Percentiles rank a stretch among this genome's conserved stretches.
Conservation (phyloP, 2,329 filamentous ascomycete species). For the Microcera coccophila region DNA sequence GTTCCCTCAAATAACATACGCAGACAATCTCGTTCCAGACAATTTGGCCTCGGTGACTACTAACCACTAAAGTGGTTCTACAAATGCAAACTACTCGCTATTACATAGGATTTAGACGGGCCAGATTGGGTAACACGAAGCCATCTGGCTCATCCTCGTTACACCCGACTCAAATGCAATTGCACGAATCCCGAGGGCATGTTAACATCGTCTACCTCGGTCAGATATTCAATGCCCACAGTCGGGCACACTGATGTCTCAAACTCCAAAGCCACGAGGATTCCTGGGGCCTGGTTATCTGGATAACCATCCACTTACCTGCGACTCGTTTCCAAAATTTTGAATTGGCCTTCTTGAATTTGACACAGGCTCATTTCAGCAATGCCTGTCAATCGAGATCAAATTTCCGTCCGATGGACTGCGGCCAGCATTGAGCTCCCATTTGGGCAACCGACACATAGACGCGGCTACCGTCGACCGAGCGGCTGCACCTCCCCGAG, state of each 20-base stretch:
- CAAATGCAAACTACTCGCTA: too few relatives aligned
- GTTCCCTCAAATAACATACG: constrained; percentile 11
- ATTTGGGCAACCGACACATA: constrained; percentile 17
- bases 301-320: constrained; percentile 14
- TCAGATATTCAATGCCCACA: background rate
- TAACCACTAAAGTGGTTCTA: too few relatives aligned
- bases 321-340: constrained; percentile 14
- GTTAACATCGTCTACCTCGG: constrained; percentile 3
- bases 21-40: constrained; percentile 11
- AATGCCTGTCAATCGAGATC: constrained; percentile 1
- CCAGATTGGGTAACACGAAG: too few relatives aligned
- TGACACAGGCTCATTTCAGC: constrained; percentile 15
- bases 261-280: background rate
- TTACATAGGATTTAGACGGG: too few relatives aligned
- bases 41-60: constrained; percentile 19
- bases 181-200: constrained; percentile 1
- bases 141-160: constrained; percentile 21
- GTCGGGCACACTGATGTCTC: background rate
- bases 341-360: constrained; percentile 10
- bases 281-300: background rate
- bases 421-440: constrained; percentile 1
- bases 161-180: constrained; percentile 11
- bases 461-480: constrained; percentile 15
- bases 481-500: constrained; percentile 14
- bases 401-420: constrained; percentile 3